phyloP scores from a whole-genome alignment of 2,329 filamentous ascomycete genomes.

The Teratosphaeria pseudoeucalypti region DNA sequence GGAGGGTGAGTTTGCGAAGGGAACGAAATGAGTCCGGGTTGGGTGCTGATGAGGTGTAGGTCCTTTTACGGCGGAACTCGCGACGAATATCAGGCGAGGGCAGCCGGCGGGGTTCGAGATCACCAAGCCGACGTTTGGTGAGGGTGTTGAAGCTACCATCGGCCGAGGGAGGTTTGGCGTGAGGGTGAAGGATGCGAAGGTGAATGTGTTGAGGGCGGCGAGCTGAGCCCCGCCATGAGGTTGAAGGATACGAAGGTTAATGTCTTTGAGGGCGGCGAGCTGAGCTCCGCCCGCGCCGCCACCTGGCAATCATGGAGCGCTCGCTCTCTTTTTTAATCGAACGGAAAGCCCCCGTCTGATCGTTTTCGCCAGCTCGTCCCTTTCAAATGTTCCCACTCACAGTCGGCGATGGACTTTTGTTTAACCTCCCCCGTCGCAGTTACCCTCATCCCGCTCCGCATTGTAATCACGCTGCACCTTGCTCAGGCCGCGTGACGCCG shows the following conservation, averaged over 20 bases:
- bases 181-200: not conserved
- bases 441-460: too few species aligned
- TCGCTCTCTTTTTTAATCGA: too few species aligned
- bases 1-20: not conserved
- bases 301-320: too few species aligned
- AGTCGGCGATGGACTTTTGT: too few species aligned
- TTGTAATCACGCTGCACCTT: too few species aligned
- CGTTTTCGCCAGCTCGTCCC: too few species aligned
- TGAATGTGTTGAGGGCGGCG: not conserved
- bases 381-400: too few species aligned
- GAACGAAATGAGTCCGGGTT: not conserved
- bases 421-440: too few species aligned
- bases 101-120: not conserved
- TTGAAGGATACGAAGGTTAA: not conserved
- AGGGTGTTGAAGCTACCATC: not conserved
- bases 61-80: not conserved
- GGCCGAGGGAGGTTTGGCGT: not conserved
- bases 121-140: not conserved
- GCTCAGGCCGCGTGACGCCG: too few species aligned
- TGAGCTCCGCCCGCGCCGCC: not conserved
- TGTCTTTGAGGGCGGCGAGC: not conserved
- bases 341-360: too few species aligned
- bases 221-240: not conserved
- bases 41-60: not conserved
- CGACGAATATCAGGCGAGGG: not conserved